Percentiles rank a stretch among this genome's conserved stretches.
Evolutionary conservation across 192 early-diverging fungal species (phyloP).

Genomic region (Entomortierella beljakovae): DNA sequence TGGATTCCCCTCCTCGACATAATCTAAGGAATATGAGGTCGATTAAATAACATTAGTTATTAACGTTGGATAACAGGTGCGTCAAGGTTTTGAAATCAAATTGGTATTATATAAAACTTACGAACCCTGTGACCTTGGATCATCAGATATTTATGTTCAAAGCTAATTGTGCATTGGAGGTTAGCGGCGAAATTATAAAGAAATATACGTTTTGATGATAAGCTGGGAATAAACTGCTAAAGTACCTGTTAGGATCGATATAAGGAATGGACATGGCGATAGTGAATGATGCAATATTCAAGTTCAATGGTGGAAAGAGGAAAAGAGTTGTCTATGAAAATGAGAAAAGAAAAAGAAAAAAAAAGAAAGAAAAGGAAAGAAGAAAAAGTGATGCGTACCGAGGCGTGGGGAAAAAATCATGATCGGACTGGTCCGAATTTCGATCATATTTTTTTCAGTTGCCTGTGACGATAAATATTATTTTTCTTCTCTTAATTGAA

Average conservation of each 20-base stretch:
- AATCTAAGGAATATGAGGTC: conserved; percentile 23
- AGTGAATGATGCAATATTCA: background rate
- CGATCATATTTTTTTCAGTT: too few relatives aligned
- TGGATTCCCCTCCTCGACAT: conserved; percentile 56
- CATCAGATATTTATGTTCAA: conserved; percentile 26
- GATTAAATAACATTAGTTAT: background rate
- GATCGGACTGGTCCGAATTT: too few relatives aligned
- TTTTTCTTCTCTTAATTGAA: too few relatives aligned
- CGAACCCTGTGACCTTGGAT: background rate
- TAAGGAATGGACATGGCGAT: conserved; percentile 2
- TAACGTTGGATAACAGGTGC: background rate
- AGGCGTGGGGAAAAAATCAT: too few relatives aligned
- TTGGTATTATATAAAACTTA: background rate
- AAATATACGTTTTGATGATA: background rate
- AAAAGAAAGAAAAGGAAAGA: conserved; percentile 10
- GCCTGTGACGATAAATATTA: too few relatives aligned
- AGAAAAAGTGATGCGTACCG: too few relatives aligned
- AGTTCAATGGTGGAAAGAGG: background rate
- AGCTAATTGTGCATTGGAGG: background rate
- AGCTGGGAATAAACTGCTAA: background rate
- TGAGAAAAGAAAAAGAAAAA: background rate
- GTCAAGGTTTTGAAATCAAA: background rate
- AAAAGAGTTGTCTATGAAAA: too few relatives aligned
- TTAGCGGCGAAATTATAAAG: background rate
- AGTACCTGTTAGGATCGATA: conserved; percentile 27